Base-by-base conservation (phyloP, 176 grass and related monocot species). In the Neostapfia colusana region DNA sequence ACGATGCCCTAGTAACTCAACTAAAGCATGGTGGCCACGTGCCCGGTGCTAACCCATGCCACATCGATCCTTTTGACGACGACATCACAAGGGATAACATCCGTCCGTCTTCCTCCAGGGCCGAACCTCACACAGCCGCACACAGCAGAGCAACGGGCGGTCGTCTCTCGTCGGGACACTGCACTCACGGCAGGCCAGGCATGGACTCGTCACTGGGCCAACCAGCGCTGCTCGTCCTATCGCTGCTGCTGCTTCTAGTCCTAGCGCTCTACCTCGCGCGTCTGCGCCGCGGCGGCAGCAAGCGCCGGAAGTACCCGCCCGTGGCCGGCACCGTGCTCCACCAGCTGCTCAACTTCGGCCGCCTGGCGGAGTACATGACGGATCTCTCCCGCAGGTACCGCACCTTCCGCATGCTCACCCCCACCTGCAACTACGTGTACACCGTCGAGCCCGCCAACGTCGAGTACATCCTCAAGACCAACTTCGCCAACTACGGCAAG, bases 401-500 rank as follows among this genome's bases (percentile, higher is more conserved):
- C 38, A 97, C 87, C 64, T 97, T 88, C 71, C 88, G 93, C 63
- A 81, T 88, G 45, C 72, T 97, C 67, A 56, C 79, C 16, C 93
- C 85, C 34, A 84, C 74, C 31, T 67, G 76, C 80, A 92, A 69
- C 75, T 88, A 90, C 44, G 57, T 92, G 15, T 93, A 79, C 90
- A 97, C 89, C 64, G 90, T 92, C 1, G 90, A 90, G 35, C 93
- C 87, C 4, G 76, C 63, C 49, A 88, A 88, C 45, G 80, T 97
- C 1, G 93, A 97, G 51, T 79, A 93, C 84, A 82, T 97, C 69
- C 93, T 97, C 64, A 90, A 79, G 82, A 88, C 93, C 83, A 97
- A 97, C 64, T 97, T 93, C 54, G 20, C 42, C 31, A 97, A 97
- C 79, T 97, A 90, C 63, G 88, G 90, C 73, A 97, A 97, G 83